Evolutionary conservation across 495 filamentous ascomycete genomes (phyloP).

Genomic region (Penicillium daleae): DNA sequence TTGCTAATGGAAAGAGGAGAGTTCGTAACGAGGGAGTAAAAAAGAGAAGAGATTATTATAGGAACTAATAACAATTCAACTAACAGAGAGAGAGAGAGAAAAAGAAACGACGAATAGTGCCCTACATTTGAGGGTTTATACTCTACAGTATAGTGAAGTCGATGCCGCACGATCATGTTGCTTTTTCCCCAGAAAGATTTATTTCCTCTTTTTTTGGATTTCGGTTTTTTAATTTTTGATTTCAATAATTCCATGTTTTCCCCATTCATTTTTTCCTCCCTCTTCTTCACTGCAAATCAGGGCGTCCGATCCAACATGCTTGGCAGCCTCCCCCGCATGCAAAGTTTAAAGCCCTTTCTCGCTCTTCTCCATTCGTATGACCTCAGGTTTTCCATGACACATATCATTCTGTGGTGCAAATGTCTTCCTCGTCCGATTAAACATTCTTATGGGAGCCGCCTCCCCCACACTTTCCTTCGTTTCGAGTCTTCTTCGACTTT

Average conservation of each 20-base stretch:
- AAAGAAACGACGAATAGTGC: background rate
- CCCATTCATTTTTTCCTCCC: background rate
- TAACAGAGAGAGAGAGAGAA: background rate
- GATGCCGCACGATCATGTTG: background rate
- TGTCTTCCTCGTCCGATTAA: background rate
- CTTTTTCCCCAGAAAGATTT: background rate
- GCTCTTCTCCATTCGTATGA: constrained; percentile 19
- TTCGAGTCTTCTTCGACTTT: constrained; percentile 4
- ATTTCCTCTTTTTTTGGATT: constrained; percentile 9
- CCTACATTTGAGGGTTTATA: background rate
- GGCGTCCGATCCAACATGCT: constrained; percentile 31
- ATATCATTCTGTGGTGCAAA: constrained; percentile 18
- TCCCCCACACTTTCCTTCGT: background rate
- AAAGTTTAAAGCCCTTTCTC: constrained; percentile 29
- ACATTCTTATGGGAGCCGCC: constrained; percentile 9
- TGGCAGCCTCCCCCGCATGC: constrained; percentile 44
- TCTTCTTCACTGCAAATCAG: constrained; percentile 40
- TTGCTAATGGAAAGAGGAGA: background rate
- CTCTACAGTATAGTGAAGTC: no score
- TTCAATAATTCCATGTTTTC: background rate
- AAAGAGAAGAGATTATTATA: background rate
- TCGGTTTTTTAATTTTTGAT: background rate
- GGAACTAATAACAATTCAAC: background rate
- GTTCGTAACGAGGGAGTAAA: background rate
- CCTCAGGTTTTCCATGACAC: constrained; percentile 27